Evolutionary conservation across 306 rosid genomes (phyloP), one percentile per base, ranked within the genome.

Genomic region (Neltuma alba): DNA sequence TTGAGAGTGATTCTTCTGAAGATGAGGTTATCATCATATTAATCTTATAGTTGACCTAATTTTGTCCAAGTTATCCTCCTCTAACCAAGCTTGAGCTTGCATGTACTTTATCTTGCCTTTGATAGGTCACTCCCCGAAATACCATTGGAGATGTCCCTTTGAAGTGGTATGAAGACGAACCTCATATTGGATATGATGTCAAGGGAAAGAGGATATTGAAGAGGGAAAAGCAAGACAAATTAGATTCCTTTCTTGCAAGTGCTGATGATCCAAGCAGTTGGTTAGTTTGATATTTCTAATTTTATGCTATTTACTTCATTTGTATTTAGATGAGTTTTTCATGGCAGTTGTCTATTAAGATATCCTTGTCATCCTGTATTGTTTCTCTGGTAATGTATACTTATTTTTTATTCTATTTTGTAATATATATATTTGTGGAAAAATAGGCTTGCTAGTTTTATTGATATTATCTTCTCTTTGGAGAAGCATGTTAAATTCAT

Each of bases 1-100:
- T 25, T 15, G 89, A 92, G 87, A 95, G 98, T 84, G 99, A 92
- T 87, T 95, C 99, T 20, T 95, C 99, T 45, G 99, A 95, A 82
- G 99, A 95, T 50, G 99, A 95, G 97, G 99, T 95, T 18, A 68
- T 10, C 79, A 5, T 60, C 20, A 6, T 64, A 64, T 66, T 50
- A n/a, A 20, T 74, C n/a, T 36, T 6, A 38, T 52, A 75, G 70
- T 50, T 27, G 5, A 31, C 44, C 54, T 76, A 55, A 8, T 28
- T 34, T 50, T 18, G 47, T 58, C n/a, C 20, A 14, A 41, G 25
- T 25, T 74, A 8, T 67, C 33, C 34, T 25, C 21, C 16, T 68
- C 36, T 41, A 40, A 48, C 55, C 11, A 0, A 42, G 70, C 58
- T 36, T 36, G 61, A 42, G 52, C 23, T 13, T 64, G 27, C 7